Conservation (phyloP, 768 basidiomycete genomes). For the Phylloporus rhodoxanthus region DNA sequence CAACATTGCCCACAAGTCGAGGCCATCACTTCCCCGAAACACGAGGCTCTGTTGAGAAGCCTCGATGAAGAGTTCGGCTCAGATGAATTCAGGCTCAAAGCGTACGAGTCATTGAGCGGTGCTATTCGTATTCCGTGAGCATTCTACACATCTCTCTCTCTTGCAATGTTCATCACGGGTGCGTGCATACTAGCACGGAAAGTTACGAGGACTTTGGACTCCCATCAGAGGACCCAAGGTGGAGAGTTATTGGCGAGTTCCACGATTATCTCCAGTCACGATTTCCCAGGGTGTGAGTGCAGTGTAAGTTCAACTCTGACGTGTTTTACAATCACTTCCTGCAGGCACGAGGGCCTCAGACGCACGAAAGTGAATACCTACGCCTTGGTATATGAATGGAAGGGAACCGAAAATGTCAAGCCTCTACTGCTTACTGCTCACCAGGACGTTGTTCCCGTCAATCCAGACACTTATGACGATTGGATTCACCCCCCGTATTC, state of each 20-base stretch:
- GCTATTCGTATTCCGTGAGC: constrained; percentile 32
- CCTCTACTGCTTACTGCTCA: constrained; percentile 51
- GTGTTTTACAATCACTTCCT: background rate
- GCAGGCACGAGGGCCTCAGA: constrained; percentile 42
- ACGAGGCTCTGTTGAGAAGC: constrained; percentile 16
- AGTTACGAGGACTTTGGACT: constrained; percentile 46
- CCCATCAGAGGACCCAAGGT: constrained; percentile 43
- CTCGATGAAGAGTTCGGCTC: constrained; percentile 24
- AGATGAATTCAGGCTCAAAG: constrained; percentile 24
- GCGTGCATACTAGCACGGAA: constrained; percentile 40
- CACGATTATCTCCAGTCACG: constrained; percentile 32
- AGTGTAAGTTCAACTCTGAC: background rate
- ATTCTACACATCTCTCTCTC: background rate
- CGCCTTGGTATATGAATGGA: constrained; percentile 57
- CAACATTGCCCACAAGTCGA: constrained; percentile 26
- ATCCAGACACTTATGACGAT: constrained; percentile 37
- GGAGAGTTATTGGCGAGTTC: constrained; percentile 26
- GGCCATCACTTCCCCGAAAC: constrained; percentile 8
- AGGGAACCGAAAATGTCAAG: constrained; percentile 47
- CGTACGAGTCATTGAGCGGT: constrained; percentile 31
- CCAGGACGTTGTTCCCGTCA: constrained; percentile 47
- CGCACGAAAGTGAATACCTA: constrained; percentile 57
- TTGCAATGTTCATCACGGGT: background rate
- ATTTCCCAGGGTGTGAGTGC: constrained; percentile 55
- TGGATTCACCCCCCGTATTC: constrained; percentile 50